phyloP scores from a whole-genome alignment of 1,284 basidiomycete genomes.

The Cryptococcus amylolentus region DNA sequence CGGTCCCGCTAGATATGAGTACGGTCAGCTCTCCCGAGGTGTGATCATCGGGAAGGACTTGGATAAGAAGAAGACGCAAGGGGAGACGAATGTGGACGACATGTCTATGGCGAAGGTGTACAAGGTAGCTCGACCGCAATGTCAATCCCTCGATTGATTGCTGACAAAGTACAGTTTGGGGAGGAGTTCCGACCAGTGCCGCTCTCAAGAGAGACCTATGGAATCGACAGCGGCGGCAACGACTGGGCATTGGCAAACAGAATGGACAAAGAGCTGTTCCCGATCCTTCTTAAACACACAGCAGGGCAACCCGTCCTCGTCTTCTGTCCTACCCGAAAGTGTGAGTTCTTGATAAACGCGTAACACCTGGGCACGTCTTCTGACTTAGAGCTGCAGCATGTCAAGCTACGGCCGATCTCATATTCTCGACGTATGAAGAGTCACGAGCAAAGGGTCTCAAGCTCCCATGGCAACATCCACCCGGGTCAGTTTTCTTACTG shows the following conservation, averaged over 20 bases:
- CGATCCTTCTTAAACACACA: slow-evolving; percentile 65
- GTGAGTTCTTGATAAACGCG: slow-evolving; percentile 48
- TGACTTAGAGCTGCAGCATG: slow-evolving; percentile 25
- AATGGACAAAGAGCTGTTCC: slow-evolving; percentile 72
- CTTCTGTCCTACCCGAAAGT: slow-evolving; percentile 81
- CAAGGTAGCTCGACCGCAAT: slow-evolving; percentile 55
- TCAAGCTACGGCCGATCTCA: slow-evolving; percentile 62
- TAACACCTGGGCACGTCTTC: background rate
- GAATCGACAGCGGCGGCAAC: slow-evolving; percentile 60
- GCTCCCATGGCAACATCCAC: slow-evolving; percentile 67
- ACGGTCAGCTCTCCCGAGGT: slow-evolving; percentile 4
- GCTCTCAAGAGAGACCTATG: slow-evolving; percentile 67
- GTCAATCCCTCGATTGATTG: background rate
- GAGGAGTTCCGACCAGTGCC: slow-evolving; percentile 85
- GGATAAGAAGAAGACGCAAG: background rate
- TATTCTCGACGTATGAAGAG: slow-evolving; percentile 67
- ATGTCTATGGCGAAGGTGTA: slow-evolving; percentile 63
- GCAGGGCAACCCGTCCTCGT: slow-evolving; percentile 74
- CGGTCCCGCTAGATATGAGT: slow-evolving; percentile 47
- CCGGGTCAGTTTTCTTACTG: slow-evolving; percentile 14
- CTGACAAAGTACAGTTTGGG: slow-evolving; percentile 63
- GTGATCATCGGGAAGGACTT: slow-evolving; percentile 18
- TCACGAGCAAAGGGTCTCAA: slow-evolving; percentile 54
- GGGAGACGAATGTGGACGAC: background rate
- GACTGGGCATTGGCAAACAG: slow-evolving; percentile 72